Percentiles rank a stretch among this genome's conserved stretches.
These are phyloP conservation scores for Mycena galericulata DNA, from an alignment of 768 basidiomycete species.

Conservation along the genomic window DNA sequence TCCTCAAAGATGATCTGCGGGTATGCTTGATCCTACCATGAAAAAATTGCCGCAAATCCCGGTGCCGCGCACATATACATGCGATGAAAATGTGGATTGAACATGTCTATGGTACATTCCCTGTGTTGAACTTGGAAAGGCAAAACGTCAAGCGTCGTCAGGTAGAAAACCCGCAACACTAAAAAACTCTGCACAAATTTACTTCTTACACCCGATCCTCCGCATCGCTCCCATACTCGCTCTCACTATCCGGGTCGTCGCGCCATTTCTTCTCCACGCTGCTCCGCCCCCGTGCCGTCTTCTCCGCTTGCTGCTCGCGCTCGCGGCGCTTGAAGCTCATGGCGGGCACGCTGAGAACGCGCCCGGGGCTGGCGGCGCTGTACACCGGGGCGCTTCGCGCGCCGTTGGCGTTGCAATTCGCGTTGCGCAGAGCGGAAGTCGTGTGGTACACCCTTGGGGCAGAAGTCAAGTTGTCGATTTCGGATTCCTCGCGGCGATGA, in stretches of 20 bases:
- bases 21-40: too few species aligned
- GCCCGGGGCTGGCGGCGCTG: constrained; percentile 5
- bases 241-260: constrained; percentile 1
- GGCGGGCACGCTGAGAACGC: constrained; percentile 11
- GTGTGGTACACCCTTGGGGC: neutral
- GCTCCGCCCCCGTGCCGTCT: neutral
- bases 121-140: too few species aligned
- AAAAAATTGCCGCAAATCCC: too few species aligned
- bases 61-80: too few species aligned
- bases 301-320: too few species aligned
- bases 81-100: too few species aligned
- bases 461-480: neutral
- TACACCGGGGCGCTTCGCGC: neutral
- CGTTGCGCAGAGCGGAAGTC: neutral
- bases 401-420: neutral
- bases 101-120: too few species aligned
- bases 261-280: constrained; percentile 12
- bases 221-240: constrained; percentile 6
- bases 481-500: neutral
- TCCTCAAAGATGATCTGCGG: too few species aligned
- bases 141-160: too few species aligned
- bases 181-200: too few species aligned
- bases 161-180: too few species aligned
- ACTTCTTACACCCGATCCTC: neutral
- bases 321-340: constrained; percentile 16